Conservation (phyloP, 2,329 filamentous ascomycete species). For the Stagonosporopsis vannaccii region DNA sequence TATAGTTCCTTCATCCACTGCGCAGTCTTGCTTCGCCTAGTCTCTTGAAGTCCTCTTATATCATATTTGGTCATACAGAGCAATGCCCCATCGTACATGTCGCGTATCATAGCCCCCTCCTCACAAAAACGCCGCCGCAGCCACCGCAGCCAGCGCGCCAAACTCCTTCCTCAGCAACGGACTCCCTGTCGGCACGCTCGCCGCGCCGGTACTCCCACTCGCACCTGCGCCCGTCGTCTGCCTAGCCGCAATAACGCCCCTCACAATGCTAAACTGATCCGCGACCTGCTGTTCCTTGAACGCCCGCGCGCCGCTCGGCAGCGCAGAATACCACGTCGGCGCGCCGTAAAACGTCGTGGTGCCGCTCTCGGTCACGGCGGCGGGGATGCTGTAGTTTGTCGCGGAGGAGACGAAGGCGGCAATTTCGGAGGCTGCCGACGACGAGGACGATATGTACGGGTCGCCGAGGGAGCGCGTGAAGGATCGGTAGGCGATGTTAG, state of each 20-base stretch:
- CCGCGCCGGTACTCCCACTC: constrained; percentile 24
- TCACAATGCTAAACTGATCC: constrained; percentile 41
- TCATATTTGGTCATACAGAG: no score
- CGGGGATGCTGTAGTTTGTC: constrained; percentile 36
- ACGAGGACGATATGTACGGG: constrained; percentile 35
- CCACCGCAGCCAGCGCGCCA: constrained; percentile 38
- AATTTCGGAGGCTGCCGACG: constrained; percentile 39
- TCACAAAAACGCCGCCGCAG: constrained; percentile 38
- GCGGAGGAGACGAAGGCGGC: constrained; percentile 32
- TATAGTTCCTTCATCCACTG: no score
- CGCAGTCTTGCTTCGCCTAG: no score
- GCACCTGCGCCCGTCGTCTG: constrained; percentile 15
- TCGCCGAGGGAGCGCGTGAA: constrained; percentile 32
- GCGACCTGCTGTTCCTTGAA: constrained; percentile 44
- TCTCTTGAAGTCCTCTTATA: no score
- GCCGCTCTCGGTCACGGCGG: constrained; percentile 32
- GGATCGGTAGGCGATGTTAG: constrained; percentile 29
- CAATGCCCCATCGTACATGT: no score
- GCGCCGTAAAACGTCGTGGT: constrained; percentile 33
- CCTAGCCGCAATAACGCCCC: constrained; percentile 28
- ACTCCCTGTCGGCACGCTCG: constrained; percentile 31
- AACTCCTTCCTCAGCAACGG: constrained; percentile 32
- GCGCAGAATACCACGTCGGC: constrained; percentile 41
- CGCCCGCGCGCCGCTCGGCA: constrained; percentile 33
- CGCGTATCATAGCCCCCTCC: no score